A percentile compares a stretch with the other conserved stretches of the same genome.
phyloP scores from a whole-genome alignment of 306 rosid species.

The Ziziphus jujuba region DNA sequence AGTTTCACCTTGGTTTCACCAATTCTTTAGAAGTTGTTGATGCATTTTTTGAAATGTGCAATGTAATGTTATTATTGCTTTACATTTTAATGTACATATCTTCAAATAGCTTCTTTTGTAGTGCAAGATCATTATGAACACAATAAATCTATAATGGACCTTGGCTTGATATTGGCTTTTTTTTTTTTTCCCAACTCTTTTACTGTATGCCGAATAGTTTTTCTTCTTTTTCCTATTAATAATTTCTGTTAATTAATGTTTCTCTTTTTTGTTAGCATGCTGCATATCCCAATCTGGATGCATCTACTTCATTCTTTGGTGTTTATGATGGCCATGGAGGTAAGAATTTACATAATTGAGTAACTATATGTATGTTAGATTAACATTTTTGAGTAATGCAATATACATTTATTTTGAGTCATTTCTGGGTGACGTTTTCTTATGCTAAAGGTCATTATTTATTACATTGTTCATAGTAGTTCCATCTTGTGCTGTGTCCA shows the following conservation, averaged over 20 bases:
- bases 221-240: too few relatives aligned
- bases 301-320: slow-evolving; percentile 86
- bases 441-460: neutral
- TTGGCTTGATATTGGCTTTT: too few relatives aligned
- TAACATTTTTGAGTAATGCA: slow-evolving; percentile 15
- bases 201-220: too few relatives aligned
- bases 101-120: too few relatives aligned
- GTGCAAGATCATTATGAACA: too few relatives aligned
- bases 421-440: slow-evolving; percentile 9
- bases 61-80: too few relatives aligned
- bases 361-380: slow-evolving; percentile 10
- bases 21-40: too few relatives aligned
- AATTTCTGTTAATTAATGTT: slow-evolving; percentile 22
- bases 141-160: too few relatives aligned
- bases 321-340: slow-evolving; percentile 99
- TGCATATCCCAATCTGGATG: slow-evolving; percentile 89
- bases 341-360: slow-evolving; percentile 41
- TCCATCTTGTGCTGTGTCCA: neutral
- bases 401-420: slow-evolving; percentile 1
- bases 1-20: too few relatives aligned
- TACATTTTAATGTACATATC: too few relatives aligned
- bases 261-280: slow-evolving; percentile 68
- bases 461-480: neutral
- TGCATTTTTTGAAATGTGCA: too few relatives aligned
- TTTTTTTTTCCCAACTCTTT: too few relatives aligned